Percentiles rank a stretch among this genome's conserved stretches.
phyloP scores from a whole-genome alignment of 805 yeast species.

The Candida arabinofermentans region DNA sequence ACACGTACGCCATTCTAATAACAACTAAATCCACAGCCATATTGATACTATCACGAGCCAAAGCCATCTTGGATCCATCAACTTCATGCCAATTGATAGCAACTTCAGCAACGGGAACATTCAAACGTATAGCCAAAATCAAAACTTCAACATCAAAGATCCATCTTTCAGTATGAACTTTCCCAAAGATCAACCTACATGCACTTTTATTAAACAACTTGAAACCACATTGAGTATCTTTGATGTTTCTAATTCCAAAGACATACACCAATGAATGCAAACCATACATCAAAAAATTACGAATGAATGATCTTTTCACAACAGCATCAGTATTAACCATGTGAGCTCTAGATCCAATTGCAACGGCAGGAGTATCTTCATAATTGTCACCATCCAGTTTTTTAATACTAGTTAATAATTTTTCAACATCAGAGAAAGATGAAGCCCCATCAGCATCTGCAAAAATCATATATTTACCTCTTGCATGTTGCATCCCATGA shows the following conservation, averaged over 20 bases:
- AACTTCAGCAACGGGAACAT: conserved; percentile 66
- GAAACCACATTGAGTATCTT: conserved; percentile 97
- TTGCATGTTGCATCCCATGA: conserved; percentile 75
- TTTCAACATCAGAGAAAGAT: conserved; percentile 62
- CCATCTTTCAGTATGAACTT: conserved; percentile 97
- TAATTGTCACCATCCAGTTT: conserved; percentile 20
- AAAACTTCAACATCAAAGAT: conserved; percentile 94
- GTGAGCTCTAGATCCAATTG: conserved; percentile 93
- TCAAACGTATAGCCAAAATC: conserved; percentile 70
- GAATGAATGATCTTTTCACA: conserved; percentile 82
- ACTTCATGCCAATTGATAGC: conserved; percentile 97
- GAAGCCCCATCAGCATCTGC: conserved; percentile 99
- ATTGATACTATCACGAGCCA: conserved; percentile 82
- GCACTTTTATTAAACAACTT: conserved; percentile 81
- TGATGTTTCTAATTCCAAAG: conserved; percentile 82
- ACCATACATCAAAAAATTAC: conserved; percentile 92
- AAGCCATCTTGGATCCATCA: conserved; percentile 88
- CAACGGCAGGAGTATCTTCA: conserved; percentile 48
- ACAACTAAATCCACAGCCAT: conserved; percentile 95
- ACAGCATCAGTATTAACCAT: conserved; percentile 96
- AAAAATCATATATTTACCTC: conserved; percentile 74
- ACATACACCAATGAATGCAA: conserved; percentile 80
- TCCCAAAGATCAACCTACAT: conserved; percentile 66
- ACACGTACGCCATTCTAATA: conserved; percentile 79
- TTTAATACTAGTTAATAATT: conserved; percentile 43